Conservation (phyloP, 768 basidiomycete genomes). For the Pisolithus tinctorius region DNA sequence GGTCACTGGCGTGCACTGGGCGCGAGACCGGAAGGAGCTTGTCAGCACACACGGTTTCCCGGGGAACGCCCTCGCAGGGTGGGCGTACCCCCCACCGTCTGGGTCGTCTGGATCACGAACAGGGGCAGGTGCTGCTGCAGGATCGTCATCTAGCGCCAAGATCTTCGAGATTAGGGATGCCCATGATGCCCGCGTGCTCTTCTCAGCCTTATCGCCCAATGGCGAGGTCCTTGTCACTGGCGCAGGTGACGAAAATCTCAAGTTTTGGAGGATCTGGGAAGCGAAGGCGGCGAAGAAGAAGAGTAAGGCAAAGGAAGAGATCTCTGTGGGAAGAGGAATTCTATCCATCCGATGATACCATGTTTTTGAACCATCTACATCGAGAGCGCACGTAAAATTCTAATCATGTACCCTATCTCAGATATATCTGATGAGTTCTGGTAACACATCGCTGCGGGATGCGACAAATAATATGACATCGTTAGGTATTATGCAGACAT, state of each 20-base stretch:
- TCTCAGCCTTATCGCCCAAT: constrained; percentile 76
- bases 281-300: constrained; percentile 33
- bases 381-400: not conserved
- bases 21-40: constrained; percentile 83
- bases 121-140: constrained; percentile 30
- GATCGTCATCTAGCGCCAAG: constrained; percentile 14
- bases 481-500: not conserved
- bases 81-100: constrained; percentile 61
- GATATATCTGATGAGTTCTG: too few relatives aligned
- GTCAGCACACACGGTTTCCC: constrained; percentile 94
- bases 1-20: constrained; percentile 86
- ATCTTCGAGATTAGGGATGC: constrained; percentile 71
- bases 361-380: not conserved
- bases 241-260: constrained; percentile 92
- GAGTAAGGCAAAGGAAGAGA: constrained; percentile 30
- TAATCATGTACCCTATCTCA: not conserved
- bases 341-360: constrained; percentile 28
- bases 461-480: not conserved
- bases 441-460: not conserved
- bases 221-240: constrained; percentile 91
- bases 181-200: constrained; percentile 87
- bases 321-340: constrained; percentile 23
- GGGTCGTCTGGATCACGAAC: constrained; percentile 58
- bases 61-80: constrained; percentile 74
- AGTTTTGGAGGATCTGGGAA: constrained; percentile 92